Base-by-base conservation (phyloP, 768 basidiomycete genomes). In the Chalciporus chontae region DNA sequence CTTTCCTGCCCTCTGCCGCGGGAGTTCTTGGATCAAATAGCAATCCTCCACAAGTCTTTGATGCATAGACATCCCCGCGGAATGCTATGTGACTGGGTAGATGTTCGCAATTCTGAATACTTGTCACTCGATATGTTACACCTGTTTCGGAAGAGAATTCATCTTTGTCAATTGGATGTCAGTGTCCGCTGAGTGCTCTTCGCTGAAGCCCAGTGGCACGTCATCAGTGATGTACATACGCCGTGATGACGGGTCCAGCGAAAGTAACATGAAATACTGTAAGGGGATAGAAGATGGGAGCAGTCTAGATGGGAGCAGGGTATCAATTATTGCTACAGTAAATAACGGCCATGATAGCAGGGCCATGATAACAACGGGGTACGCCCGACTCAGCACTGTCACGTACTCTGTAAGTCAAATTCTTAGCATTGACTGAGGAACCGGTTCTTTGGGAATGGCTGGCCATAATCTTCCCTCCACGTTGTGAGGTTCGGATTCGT, bases 401-500 rank as follows among this genome's bases (percentile, higher is more conserved):
- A 19, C 40, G 15, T 26, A 13, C 34, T 45, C 24, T 4, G 37
- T 9, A n/a, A 29, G 10, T 17, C 5, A n/a, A n/a, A 21, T 4
- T 32, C 27, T 45, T 63, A 76, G 54, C 77, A 78, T 48, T 71
- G 55, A 29, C 66, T 69, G n/a, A 73, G 61, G 56, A 79, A 69
- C 14, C 46, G 63, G 61, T 78, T 84, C 64, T 76, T 80, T 4
- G 81, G 82, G 59, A 77, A 70, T 8, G 71, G 48, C 51, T 78
- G 76, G 4, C 61, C 55, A 49, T 65, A 78, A 48, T 78, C 77
- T 21, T 70, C 68, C 39, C 14, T 61, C 79, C 74, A 72, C 5
- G 69, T 74, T 37, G 72, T 73, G 15, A 73, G 59, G 43, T 70
- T 68, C 5, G 84, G 70, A 58, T 92, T 85, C 11, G 75, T 79